phyloP scores from a whole-genome alignment of 129 eudicot genomes.

The Solidago caesia region DNA sequence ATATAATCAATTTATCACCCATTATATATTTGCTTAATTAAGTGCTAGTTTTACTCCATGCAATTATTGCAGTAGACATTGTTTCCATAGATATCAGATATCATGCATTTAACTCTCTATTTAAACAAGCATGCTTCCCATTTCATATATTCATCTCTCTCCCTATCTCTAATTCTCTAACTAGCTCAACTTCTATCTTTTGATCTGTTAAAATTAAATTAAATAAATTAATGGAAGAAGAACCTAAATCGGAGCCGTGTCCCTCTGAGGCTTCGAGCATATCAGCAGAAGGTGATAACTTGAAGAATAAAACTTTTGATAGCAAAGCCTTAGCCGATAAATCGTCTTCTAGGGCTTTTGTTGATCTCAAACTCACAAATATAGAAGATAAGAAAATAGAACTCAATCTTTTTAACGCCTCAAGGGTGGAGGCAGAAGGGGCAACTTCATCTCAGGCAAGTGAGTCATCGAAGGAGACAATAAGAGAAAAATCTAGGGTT shows the following conservation, averaged over 20 bases:
- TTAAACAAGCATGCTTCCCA: slow-evolving; percentile 31
- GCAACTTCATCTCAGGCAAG: slow-evolving; percentile 34
- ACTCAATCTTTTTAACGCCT: slow-evolving; percentile 40
- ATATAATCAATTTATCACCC: slow-evolving; percentile 34
- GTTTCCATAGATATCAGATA: slow-evolving; percentile 49
- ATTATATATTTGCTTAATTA: slow-evolving; percentile 29
- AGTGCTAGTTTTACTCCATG: slow-evolving; percentile 45
- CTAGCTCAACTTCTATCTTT: not conserved
- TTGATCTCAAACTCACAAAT: slow-evolving; percentile 41
- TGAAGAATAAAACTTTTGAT: slow-evolving; percentile 20
- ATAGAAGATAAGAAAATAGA: slow-evolving; percentile 37
- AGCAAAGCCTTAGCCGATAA: not conserved
- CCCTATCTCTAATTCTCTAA: not conserved
- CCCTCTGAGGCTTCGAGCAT: slow-evolving; percentile 62
- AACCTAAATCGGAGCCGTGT: slow-evolving; percentile 36
- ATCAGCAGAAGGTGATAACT: slow-evolving; percentile 42
- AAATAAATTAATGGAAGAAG: slow-evolving; percentile 21
- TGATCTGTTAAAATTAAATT: not conserved
- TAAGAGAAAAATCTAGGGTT: slow-evolving; percentile 39
- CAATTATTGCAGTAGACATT: slow-evolving; percentile 38
- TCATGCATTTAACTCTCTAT: slow-evolving; percentile 44
- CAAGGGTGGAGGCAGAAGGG: slow-evolving; percentile 12
- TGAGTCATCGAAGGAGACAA: slow-evolving; percentile 44
- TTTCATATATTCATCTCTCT: slow-evolving; percentile 4
- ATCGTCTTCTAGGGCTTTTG: slow-evolving; percentile 26